Base-by-base conservation (phyloP, 1,284 basidiomycete genomes). In the Neonothopanus nambi region DNA sequence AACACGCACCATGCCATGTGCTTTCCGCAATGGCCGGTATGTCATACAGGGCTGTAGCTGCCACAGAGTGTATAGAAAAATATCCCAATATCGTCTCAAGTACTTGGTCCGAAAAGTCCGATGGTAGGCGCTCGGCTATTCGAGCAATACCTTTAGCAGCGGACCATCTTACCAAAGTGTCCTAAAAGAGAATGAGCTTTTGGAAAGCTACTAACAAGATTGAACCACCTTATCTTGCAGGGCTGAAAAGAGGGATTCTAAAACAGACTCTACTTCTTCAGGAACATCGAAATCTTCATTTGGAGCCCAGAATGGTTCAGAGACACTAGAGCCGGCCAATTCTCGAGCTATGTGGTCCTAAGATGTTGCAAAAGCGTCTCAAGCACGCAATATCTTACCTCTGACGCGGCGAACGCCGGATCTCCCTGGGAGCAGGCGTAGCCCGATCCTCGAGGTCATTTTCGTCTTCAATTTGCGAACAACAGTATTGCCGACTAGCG, bases 101-200 rank as follows among this genome's bases (percentile, higher is more conserved):
- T 11, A 98, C 85, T 67, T 99, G 93, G 28, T 80, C 75, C 0
- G 84, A 76, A 62, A 95, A 89, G 12, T 87, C 84, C 0, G 68
- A 55, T 2, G 96, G 92, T 0, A 99, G 80, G 13, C 90, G 80
- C 57, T 90, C 86, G 1, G 92, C 82, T 38, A 99, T 81, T 6
- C 95, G 85, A 5, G 95, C 91, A 11, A 98, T 74, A 23, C 93
- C 93, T 70, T 99, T 99, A 5, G 97, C 93, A 2, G 93, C 84
- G 9, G 95, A 95, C 81, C 94, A 99, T 43, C 97, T 89, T 18
- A 99, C 94, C 26, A 95, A 77, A 0, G 97, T 98, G 65, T 98
- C 95, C 93, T 97, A 61, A 3, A 50, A 15, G 13, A 38, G 38
- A n/a, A 35, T 36, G 13, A 38, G 20, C 33, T 18, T 5, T 0